Evolutionary conservation across 148 eudicot species (phyloP).

Genomic region (Chenopodium formosanum): DNA sequence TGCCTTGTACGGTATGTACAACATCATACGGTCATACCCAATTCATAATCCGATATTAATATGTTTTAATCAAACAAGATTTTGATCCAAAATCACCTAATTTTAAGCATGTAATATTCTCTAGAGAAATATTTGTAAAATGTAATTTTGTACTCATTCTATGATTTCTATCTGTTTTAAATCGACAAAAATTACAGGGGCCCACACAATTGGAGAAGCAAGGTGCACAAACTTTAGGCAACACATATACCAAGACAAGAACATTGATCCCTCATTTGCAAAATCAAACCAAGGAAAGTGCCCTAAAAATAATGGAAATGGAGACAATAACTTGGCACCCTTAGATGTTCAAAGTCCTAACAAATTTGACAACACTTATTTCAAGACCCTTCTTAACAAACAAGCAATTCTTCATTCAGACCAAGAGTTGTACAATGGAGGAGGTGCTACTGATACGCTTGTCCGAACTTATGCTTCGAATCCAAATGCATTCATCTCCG

Average conservation of each 20-base stretch:
- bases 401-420: constrained; percentile 46
- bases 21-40: neutral
- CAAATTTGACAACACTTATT: constrained; percentile 41
- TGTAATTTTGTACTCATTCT: too few relatives aligned
- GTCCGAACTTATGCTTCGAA: constrained; percentile 33
- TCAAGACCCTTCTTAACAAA: constrained; percentile 27
- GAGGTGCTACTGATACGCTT: constrained; percentile 32
- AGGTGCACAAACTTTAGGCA: constrained; percentile 45
- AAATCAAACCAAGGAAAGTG: constrained; percentile 33
- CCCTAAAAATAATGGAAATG: constrained; percentile 39
- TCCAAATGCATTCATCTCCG: constrained; percentile 30
- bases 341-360: constrained; percentile 41
- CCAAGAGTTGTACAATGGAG: constrained; percentile 44
- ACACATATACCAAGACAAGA: constrained; percentile 46
- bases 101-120: too few relatives aligned
- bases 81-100: too few relatives aligned
- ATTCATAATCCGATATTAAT: too few relatives aligned
- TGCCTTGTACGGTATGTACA: constrained; percentile 44
- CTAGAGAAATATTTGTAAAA: too few relatives aligned
- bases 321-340: constrained; percentile 45
- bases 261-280: constrained; percentile 50
- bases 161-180: too few relatives aligned
- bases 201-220: constrained; percentile 55
- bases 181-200: constrained; percentile 27
- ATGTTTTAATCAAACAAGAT: too few relatives aligned